Evolutionary conservation across 1,284 basidiomycete genomes (phyloP).

Genomic region (Ceratobasidium sp.): DNA sequence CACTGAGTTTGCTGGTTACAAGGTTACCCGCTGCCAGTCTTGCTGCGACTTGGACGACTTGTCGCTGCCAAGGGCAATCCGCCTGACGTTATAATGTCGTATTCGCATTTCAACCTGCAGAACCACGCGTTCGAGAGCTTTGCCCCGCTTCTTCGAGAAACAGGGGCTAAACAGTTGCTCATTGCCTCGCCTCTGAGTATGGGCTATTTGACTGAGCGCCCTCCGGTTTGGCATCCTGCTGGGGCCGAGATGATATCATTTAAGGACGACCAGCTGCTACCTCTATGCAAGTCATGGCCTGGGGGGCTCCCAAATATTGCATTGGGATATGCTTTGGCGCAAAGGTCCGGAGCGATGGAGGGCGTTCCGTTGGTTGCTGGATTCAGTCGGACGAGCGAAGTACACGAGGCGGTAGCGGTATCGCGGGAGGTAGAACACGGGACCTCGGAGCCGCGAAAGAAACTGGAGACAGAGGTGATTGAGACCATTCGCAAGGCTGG

Average conservation of each 20-base stretch:
- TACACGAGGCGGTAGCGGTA: conserved; percentile 74
- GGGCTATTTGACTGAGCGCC: conserved; percentile 80
- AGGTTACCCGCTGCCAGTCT: conserved; percentile 90
- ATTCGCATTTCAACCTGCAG: conserved; percentile 88
- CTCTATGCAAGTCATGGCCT: conserved; percentile 47
- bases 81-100: conserved; percentile 84
- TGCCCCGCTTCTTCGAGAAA: conserved; percentile 65
- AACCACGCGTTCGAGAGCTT: conserved; percentile 75
- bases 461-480: conserved; percentile 62
- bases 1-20: background rate
- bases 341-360: conserved; percentile 50
- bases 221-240: conserved; percentile 90
- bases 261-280: conserved; percentile 54
- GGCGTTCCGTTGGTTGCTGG: conserved; percentile 78
- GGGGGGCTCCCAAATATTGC: conserved; percentile 72
- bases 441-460: conserved; percentile 56
- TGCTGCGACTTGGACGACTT: conserved; percentile 85
- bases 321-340: conserved; percentile 73
- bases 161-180: conserved; percentile 76
- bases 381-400: conserved; percentile 73
- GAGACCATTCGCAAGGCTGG: conserved; percentile 63
- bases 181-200: conserved; percentile 92
- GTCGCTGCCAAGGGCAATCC: conserved; percentile 72
- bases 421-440: conserved; percentile 68
- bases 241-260: conserved; percentile 59